Percentiles rank a stretch among this genome's conserved stretches.
Conservation (phyloP, 352 stramenopile genomes). For the Pythium scleroteichum region DNA sequence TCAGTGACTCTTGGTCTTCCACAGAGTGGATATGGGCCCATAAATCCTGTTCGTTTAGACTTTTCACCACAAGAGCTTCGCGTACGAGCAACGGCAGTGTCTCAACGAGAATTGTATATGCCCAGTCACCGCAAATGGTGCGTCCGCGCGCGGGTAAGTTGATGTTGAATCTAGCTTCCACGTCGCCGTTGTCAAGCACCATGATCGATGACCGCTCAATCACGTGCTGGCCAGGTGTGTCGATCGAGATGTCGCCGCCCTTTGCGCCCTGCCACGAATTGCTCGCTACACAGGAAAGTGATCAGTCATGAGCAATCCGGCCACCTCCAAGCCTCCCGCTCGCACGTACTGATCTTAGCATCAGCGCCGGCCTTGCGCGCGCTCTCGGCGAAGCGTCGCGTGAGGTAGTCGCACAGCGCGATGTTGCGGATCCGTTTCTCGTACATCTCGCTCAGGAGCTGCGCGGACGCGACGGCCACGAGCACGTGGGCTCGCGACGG, state of each 20-base stretch:
- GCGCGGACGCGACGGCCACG: conserved; percentile 64
- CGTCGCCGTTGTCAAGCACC: conserved; percentile 69
- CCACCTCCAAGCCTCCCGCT: neutral
- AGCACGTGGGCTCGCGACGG: conserved; percentile 93
- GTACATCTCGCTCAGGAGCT: conserved; percentile 83
- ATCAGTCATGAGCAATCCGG: neutral
- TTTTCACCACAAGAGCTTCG: conserved; percentile 73
- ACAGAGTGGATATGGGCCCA: conserved; percentile 89
- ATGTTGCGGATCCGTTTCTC: conserved; percentile 77
- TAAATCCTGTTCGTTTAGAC: conserved; percentile 66
- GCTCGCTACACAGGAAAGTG: conserved; percentile 28
- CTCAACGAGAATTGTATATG: conserved; percentile 90
- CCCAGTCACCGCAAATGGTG: conserved; percentile 93
- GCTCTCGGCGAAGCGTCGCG: conserved; percentile 76
- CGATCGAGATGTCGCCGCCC: conserved; percentile 95
- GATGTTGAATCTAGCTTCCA: conserved; percentile 95
- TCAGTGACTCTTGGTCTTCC: conserved; percentile 92
- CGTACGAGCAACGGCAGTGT: conserved; percentile 87
- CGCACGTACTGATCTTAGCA: conserved; percentile 46
- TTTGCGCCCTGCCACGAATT: conserved; percentile 88
- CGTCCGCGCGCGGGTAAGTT: conserved; percentile 93
- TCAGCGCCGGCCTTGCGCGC: conserved; percentile 56
- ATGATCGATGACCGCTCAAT: conserved; percentile 92
- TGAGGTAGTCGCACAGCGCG: conserved; percentile 91
- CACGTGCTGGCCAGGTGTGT: conserved; percentile 92